These are phyloP conservation scores for Andrographis paniculata DNA, from an alignment of 305 asterid genomes.

Conservation along the genomic window DNA sequence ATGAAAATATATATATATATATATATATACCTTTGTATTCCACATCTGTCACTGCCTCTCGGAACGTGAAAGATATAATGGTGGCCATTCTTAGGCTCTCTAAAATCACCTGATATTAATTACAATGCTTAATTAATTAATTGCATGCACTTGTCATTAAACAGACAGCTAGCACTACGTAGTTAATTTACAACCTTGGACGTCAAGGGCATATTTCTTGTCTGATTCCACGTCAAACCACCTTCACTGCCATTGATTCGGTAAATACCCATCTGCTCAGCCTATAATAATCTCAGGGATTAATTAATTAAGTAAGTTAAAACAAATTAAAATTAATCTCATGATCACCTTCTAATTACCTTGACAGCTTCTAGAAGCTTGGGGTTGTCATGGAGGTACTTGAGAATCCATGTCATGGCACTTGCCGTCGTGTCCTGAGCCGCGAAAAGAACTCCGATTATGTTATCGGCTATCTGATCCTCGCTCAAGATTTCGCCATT, in stretches of 20 bases:
- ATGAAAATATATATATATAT: no score
- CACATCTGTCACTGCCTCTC: constrained; percentile 86
- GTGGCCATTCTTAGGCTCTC: constrained; percentile 90
- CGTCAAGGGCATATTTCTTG: constrained; percentile 78
- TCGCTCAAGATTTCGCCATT: constrained; percentile 41
- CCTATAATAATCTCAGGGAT: constrained; percentile 40
- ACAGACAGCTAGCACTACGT: neutral
- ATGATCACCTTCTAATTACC: constrained; percentile 23
- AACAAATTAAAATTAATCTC: neutral
- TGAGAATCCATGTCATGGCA: constrained; percentile 78
- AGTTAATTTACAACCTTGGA: constrained; percentile 33
- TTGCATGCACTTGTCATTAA: no score
- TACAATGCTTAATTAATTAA: neutral
- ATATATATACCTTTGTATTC: constrained; percentile 96
- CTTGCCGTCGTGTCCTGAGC: constrained; percentile 90
- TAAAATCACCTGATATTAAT: constrained; percentile 68
- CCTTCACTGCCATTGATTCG: constrained; percentile 28
- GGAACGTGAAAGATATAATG: constrained; percentile 82
- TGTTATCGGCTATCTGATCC: constrained; percentile 69
- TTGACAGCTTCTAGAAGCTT: constrained; percentile 51
- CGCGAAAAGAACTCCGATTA: constrained; percentile 87
- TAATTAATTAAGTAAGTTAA: neutral
- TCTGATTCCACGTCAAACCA: constrained; percentile 61
- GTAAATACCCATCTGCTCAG: constrained; percentile 54
- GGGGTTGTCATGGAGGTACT: constrained; percentile 65